Conservation (phyloP, 1,284 basidiomycete species). For the Austropuccinia psidii region DNA sequence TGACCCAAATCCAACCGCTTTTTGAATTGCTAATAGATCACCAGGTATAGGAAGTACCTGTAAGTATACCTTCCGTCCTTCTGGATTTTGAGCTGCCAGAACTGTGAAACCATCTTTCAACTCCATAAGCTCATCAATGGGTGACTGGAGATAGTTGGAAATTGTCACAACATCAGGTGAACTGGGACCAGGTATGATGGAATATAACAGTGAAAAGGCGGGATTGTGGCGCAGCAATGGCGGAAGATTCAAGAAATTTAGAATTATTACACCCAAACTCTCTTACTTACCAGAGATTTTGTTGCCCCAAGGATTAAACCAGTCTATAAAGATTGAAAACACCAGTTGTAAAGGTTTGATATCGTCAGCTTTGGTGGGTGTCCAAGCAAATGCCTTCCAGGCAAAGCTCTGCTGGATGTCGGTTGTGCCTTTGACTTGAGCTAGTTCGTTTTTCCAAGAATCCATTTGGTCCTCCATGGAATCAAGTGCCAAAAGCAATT, state of each 20-base stretch:
- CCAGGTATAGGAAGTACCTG: neutral
- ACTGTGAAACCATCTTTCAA: neutral
- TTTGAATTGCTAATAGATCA: constrained; percentile 1
- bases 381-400: no score
- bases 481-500: no score
- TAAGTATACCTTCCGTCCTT: neutral
- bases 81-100: neutral
- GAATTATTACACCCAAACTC: neutral
- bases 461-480: no score
- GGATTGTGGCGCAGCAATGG: neutral
- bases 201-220: neutral
- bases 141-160: neutral
- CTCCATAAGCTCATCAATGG: neutral
- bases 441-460: no score
- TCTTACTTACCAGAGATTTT: neutral
- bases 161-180: neutral
- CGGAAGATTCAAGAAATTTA: constrained; percentile 18
- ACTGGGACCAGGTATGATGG: constrained; percentile 6
- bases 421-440: no score
- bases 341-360: neutral
- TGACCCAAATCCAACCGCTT: constrained; percentile 5
- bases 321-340: constrained; percentile 19
- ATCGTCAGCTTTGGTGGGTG: no score
- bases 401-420: no score
- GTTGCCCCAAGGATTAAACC: constrained; percentile 29